A percentile compares a stretch with the other conserved stretches of the same genome.
phyloP scores from a whole-genome alignment of 176 grass and related monocot species.

The Aechmea fasciata region DNA sequence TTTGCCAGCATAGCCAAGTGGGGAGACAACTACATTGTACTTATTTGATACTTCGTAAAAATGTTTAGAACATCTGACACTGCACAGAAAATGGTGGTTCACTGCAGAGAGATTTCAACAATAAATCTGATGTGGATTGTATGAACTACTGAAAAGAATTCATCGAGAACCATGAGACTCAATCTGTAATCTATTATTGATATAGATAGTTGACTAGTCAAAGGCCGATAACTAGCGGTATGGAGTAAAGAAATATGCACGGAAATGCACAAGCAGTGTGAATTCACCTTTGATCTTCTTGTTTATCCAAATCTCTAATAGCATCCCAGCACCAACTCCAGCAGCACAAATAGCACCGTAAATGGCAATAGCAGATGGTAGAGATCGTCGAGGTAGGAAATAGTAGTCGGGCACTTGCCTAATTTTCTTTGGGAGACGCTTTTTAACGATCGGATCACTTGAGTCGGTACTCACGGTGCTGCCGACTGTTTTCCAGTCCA shows the following conservation, averaged over 20 bases:
- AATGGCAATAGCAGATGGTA: conserved; percentile 51
- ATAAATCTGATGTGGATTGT: neutral
- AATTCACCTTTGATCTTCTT: conserved; percentile 78
- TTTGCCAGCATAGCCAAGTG: neutral
- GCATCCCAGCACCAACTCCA: conserved; percentile 70
- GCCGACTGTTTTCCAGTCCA: conserved; percentile 61
- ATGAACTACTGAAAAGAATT: neutral
- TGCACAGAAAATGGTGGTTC: neutral
- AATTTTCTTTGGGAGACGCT: conserved; percentile 81
- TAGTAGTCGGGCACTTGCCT: conserved; percentile 90
- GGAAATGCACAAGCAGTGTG: neutral
- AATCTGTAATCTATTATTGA: neutral
- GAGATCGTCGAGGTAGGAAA: conserved; percentile 55
- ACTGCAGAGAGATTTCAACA: neutral
- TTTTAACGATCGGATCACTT: conserved; percentile 50
- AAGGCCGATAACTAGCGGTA: neutral
- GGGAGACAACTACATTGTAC: neutral
- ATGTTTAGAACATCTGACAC: neutral
- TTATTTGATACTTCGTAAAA: neutral
- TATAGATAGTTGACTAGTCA: neutral
- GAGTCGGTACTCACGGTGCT: conserved; percentile 27
- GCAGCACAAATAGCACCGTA: conserved; percentile 44
- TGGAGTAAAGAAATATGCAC: neutral
- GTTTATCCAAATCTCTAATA: conserved; percentile 85
- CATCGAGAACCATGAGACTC: neutral